These are phyloP conservation scores for Pezicula carpinea DNA, from an alignment of 2,329 filamentous ascomycete genomes.

Conservation along the genomic window DNA sequence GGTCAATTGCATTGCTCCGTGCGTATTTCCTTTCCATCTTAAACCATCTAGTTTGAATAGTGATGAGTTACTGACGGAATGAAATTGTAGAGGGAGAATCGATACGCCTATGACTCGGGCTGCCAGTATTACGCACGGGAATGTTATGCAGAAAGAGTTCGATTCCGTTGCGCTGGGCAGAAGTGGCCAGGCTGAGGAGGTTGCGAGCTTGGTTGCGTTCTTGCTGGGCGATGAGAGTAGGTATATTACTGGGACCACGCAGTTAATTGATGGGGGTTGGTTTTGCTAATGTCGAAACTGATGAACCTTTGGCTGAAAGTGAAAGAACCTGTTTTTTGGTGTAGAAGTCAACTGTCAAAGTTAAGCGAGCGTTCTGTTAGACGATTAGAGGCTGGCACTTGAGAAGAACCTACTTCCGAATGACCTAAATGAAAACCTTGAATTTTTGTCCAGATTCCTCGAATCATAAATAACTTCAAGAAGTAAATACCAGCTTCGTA, in stretches of 20 bases:
- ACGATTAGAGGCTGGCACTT: no score
- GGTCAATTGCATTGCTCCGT: conserved; percentile 15
- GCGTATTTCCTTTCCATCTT: conserved; percentile 1
- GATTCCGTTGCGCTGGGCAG: background rate
- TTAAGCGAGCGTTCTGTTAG: no score
- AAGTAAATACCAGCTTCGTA: no score
- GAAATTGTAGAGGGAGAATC: background rate
- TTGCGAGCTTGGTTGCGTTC: conserved; percentile 13
- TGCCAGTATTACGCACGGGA: background rate
- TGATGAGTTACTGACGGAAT: background rate
- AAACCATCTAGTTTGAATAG: background rate
- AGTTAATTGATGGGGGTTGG: conserved; percentile 6
- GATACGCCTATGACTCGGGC: conserved; percentile 2
- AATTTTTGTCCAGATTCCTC: no score
- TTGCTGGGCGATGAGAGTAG: conserved; percentile 1
- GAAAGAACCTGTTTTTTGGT: no score
- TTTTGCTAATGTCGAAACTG: background rate
- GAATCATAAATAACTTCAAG: no score
- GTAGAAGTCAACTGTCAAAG: no score
- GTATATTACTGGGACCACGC: conserved; percentile 4
- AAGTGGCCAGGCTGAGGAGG: conserved; percentile 28
- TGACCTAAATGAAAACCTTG: no score
- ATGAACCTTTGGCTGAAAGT: no score
- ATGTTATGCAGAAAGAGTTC: background rate
- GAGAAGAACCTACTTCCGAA: no score